Conservation (phyloP, 805 yeast species). For the Kurtzmaniella cleridarum region DNA sequence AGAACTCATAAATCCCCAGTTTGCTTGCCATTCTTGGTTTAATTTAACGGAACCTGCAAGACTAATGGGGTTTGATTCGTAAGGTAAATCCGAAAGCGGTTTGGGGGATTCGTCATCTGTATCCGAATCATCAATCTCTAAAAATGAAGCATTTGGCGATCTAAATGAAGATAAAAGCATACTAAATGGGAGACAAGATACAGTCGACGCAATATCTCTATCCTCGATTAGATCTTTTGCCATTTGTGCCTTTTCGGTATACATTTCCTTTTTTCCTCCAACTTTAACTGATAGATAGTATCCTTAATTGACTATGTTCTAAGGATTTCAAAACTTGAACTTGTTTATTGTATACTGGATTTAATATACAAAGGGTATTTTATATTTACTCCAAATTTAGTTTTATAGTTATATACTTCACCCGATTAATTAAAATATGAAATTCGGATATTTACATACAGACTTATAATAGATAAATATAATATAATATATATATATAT, state of each 20-base stretch:
- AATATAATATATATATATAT: no score
- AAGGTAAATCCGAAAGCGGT: slow-evolving; percentile 22
- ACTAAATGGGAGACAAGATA: slow-evolving; percentile 13
- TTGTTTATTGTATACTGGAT: no score
- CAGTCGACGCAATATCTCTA: slow-evolving; percentile 15
- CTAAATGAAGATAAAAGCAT: slow-evolving; percentile 10
- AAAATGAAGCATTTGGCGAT: background rate
- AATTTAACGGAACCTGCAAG: slow-evolving; percentile 1
- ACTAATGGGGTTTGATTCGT: slow-evolving; percentile 7
- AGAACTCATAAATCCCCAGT: slow-evolving; percentile 35
- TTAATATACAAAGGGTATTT: no score
- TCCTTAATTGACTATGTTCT: no score
- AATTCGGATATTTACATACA: no score
- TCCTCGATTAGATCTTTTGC: slow-evolving; percentile 1
- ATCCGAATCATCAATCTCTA: background rate
- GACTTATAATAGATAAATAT: no score
- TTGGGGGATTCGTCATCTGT: slow-evolving; percentile 5
- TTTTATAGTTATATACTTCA: no score
- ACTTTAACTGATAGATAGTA: no score
- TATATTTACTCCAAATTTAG: no score
- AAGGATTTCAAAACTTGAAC: no score
- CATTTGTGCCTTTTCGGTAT: slow-evolving; percentile 13
- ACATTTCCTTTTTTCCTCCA: no score
- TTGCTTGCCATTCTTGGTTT: background rate
- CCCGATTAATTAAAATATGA: no score